Percentiles rank a stretch among this genome's conserved stretches.
phyloP scores from a whole-genome alignment of 768 basidiomycete genomes.

The Serendipita indica region DNA sequence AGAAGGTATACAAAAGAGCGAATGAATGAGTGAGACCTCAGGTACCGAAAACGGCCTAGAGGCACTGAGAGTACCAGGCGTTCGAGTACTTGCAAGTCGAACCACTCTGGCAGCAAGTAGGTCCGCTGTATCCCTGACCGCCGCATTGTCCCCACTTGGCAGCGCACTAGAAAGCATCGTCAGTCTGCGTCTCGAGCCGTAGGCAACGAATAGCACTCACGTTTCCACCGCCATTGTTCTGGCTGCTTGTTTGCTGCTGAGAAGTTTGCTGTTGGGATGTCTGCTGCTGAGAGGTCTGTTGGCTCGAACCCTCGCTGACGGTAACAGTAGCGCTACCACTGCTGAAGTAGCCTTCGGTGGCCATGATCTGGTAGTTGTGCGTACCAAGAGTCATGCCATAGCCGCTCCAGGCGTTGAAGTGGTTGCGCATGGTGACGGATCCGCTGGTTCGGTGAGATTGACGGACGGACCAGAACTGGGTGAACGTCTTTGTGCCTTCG shows the following conservation, averaged over 20 bases:
- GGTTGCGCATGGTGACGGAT: constrained; percentile 25
- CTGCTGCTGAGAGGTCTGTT: not conserved
- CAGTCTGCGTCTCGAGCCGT: not conserved
- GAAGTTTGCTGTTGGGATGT: no score
- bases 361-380: constrained; percentile 33
- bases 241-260: no score
- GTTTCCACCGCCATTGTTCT: not conserved
- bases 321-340: constrained; percentile 27
- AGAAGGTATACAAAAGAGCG: no score
- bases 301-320: no score
- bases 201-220: not conserved
- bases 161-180: not conserved
- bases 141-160: constrained; percentile 8
- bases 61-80: constrained; percentile 9
- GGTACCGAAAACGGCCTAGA: no score
- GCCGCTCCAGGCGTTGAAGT: constrained; percentile 31
- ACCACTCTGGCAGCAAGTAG: constrained; percentile 8
- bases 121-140: constrained; percentile 2
- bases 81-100: constrained; percentile 10
- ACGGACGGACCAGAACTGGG: constrained; percentile 35
- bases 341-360: constrained; percentile 32
- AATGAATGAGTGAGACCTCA: no score
- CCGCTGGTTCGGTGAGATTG: constrained; percentile 18
- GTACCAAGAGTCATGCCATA: constrained; percentile 28
- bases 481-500: constrained; percentile 30